Base-by-base conservation (phyloP, 108 stramenopile genomes). In the Cyclotella sp. region DNA sequence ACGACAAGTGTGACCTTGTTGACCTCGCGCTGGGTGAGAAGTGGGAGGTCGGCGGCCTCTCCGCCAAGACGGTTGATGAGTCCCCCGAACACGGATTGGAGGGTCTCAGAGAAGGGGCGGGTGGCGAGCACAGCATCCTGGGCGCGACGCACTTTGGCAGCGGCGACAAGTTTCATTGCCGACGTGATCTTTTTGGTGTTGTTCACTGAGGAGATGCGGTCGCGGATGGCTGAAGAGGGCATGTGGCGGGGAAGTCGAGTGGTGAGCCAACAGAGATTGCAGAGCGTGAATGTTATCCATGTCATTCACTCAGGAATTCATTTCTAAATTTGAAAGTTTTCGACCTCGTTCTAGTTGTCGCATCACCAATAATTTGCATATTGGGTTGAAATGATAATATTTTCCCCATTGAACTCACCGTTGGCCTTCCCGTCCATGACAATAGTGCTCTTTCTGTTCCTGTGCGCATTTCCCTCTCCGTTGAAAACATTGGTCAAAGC, bases 141-240 rank as follows among this genome's bases (percentile, higher is more conserved):
- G n/a, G 98, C 98, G 77, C 95, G 93, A 72, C 97, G 95, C 42
- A 98, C 98, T 84, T 97, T 97, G 45, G 98, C 97, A 52, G 98
- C 98, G 65, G 98, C 98, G 62, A 98, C 98, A 63, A 98, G 97
- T 80, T 96, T 95, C 98, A 98, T 98, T 73, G 98, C 98, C 81
- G 89, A 92, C 71, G 98, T 98, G 84, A 98, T 97, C 85, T 95
- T 95, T 72, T 86, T 82, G 44, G 94, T 97, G 85, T 94, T 94
- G 75, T 92, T 89, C 14, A 96, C 95, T 54, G 93, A 85, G 10
- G 59, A 63, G 74, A 98, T 98, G 68, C 98, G 95, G 74, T 96
- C 93, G 73, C 94, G 92, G 78, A 95, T 91, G 62, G 92, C 96
- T 96, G 75, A 57, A 61, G 12, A 55, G 45, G 65, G 27, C 28